Evolutionary conservation across 2,329 filamentous ascomycete species (phyloP).

Genomic region (Epichloe coenophiala): DNA sequence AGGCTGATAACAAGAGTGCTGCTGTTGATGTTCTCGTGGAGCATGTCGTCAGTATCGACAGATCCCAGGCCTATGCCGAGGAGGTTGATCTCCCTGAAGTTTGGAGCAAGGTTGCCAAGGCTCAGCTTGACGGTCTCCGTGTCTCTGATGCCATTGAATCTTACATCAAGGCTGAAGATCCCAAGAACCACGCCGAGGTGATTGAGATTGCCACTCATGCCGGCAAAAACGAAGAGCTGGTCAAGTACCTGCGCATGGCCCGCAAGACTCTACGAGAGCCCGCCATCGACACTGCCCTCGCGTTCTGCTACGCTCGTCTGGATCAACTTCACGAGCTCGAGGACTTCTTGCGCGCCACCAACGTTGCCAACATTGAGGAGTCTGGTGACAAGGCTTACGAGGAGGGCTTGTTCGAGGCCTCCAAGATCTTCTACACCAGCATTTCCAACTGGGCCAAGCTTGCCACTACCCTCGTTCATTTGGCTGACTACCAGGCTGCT

Average conservation of each 20-base stretch:
- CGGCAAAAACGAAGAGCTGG: slow-evolving; percentile 92
- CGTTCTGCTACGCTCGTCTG: slow-evolving; percentile 84
- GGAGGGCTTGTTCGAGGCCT: slow-evolving; percentile 86
- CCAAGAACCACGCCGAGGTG: slow-evolving; percentile 87
- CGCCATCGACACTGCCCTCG: slow-evolving; percentile 82
- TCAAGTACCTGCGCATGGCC: slow-evolving; percentile 94
- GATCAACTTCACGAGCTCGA: slow-evolving; percentile 88
- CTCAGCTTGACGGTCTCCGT: slow-evolving; percentile 88
- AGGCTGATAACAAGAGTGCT: slow-evolving; percentile 76
- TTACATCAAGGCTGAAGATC: slow-evolving; percentile 89
- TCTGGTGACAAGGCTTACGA: slow-evolving; percentile 97
- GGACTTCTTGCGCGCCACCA: slow-evolving; percentile 85
- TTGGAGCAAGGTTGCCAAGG: slow-evolving; percentile 97
- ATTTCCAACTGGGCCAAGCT: slow-evolving; percentile 99
- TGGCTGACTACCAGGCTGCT: slow-evolving; percentile 91
- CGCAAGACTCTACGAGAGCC: slow-evolving; percentile 93
- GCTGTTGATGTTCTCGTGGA: slow-evolving; percentile 90
- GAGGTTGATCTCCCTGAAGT: slow-evolving; percentile 88
- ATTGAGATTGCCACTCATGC: slow-evolving; percentile 92
- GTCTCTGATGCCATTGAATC: slow-evolving; percentile 89
- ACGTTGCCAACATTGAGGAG: slow-evolving; percentile 90
- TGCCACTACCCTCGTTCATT: slow-evolving; percentile 91
- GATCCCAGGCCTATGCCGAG: slow-evolving; percentile 89
- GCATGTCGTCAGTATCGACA: slow-evolving; percentile 94
- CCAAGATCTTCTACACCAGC: slow-evolving; percentile 97